Evolutionary conservation across 2,329 filamentous ascomycete species (phyloP).

Genomic region (Dactylellina drechsleri): DNA sequence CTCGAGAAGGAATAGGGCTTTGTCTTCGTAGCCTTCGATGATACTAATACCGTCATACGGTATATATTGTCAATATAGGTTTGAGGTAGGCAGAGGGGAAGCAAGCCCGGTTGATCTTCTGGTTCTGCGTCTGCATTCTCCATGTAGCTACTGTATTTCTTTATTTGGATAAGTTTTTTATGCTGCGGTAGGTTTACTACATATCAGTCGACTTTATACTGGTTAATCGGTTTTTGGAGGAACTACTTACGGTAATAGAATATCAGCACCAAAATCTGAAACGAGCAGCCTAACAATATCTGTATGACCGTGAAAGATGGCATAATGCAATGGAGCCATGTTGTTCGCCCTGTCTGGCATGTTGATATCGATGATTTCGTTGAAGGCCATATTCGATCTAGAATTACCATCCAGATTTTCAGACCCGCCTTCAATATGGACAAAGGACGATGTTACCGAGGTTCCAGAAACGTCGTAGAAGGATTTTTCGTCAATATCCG

Average conservation of each 20-base stretch:
- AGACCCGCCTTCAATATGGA: conserved; percentile 61
- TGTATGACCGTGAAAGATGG: conserved; percentile 77
- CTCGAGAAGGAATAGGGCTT: conserved; percentile 71
- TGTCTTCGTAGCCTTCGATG: conserved; percentile 64
- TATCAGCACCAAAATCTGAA: conserved; percentile 77
- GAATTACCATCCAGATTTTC: conserved; percentile 65
- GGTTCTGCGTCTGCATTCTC: conserved; percentile 70
- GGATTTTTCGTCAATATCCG: conserved; percentile 61
- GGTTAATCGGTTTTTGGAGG: no score
- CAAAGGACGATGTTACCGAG: conserved; percentile 23
- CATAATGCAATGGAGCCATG: conserved; percentile 74
- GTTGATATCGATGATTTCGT: conserved; percentile 82
- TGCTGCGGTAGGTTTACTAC: no score
- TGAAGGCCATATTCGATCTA: conserved; percentile 66
- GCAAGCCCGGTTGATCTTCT: conserved; percentile 53
- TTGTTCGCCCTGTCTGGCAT: conserved; percentile 76
- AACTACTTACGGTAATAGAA: conserved; percentile 77
- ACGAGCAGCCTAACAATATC: conserved; percentile 74
- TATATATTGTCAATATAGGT: neutral
- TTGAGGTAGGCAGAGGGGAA: conserved; percentile 68
- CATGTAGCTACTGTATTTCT: no score
- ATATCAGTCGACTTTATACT: no score
- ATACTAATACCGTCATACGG: conserved; percentile 2
- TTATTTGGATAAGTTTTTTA: no score
- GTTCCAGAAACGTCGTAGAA: conserved; percentile 11